phyloP scores from a whole-genome alignment of 2,329 filamentous ascomycete genomes.

The Leptodontidium sp. region DNA sequence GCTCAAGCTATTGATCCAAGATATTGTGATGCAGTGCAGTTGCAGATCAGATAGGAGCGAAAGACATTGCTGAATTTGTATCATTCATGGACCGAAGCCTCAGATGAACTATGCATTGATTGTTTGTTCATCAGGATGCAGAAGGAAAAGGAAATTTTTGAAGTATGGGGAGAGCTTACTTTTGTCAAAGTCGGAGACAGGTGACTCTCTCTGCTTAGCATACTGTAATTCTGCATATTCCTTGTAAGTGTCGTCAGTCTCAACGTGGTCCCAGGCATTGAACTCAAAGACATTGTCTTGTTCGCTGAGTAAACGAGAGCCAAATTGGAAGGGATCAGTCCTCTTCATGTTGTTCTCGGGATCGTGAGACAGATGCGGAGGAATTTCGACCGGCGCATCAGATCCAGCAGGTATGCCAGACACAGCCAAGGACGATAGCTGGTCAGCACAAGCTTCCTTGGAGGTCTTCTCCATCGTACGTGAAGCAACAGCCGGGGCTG shows the following conservation, averaged over 20 bases:
- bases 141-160: conserved; percentile 25
- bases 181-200: conserved; percentile 93
- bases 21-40: conserved; percentile 25
- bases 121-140: conserved; percentile 61
- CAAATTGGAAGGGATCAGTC: conserved; percentile 94
- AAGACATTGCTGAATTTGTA: conserved; percentile 65
- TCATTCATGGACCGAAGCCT: conserved; percentile 65
- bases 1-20: conserved; percentile 23
- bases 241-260: conserved; percentile 88
- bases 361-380: conserved; percentile 46
- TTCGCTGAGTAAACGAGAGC: conserved; percentile 83
- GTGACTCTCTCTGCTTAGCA: conserved; percentile 81
- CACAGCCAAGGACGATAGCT: conserved; percentile 35
- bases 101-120: conserved; percentile 76
- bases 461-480: not conserved
- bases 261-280: conserved; percentile 99
- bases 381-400: conserved; percentile 33
- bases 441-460: conserved; percentile 18
- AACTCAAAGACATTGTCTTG: conserved; percentile 93
- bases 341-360: conserved; percentile 79
- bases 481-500: too few species aligned
- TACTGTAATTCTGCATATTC: conserved; percentile 87
- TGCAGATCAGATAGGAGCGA: conserved; percentile 75
- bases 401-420: conserved; percentile 33
- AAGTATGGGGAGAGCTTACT: conserved; percentile 57